Evolutionary conservation across 768 basidiomycete genomes (phyloP).

Genomic region (Paxillus ammoniavirescens): DNA sequence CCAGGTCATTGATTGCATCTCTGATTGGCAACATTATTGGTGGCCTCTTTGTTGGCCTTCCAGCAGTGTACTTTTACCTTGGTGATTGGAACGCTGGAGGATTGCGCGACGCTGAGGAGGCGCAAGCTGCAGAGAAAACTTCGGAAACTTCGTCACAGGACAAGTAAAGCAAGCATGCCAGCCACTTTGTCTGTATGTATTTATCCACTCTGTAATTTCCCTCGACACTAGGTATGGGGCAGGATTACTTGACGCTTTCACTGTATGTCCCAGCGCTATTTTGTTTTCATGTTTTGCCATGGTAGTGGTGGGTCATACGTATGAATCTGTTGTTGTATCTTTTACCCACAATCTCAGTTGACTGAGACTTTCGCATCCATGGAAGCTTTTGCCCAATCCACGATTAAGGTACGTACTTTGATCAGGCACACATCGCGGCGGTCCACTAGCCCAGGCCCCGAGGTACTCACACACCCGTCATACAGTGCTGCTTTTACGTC

Average conservation of each 20-base stretch:
- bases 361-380: background rate
- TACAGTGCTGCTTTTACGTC: no score
- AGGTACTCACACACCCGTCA: no score
- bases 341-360: background rate
- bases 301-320: no score
- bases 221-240: background rate
- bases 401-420: background rate
- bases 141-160: slow-evolving; percentile 10
- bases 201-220: background rate
- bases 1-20: slow-evolving; percentile 62
- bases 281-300: background rate
- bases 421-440: no score
- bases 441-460: no score
- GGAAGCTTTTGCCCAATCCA: background rate
- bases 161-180: background rate
- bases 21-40: slow-evolving; percentile 69
- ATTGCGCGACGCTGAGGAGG: slow-evolving; percentile 42
- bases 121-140: slow-evolving; percentile 7
- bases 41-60: slow-evolving; percentile 60
- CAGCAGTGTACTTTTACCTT: slow-evolving; percentile 64
- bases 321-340: background rate
- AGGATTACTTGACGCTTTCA: background rate
- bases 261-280: background rate
- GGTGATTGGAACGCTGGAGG: slow-evolving; percentile 43
- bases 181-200: background rate